A percentile compares a stretch with the other conserved stretches of the same genome.
Conservation (phyloP, 2,329 filamentous ascomycete genomes). For the Colletotrichum sp. region DNA sequence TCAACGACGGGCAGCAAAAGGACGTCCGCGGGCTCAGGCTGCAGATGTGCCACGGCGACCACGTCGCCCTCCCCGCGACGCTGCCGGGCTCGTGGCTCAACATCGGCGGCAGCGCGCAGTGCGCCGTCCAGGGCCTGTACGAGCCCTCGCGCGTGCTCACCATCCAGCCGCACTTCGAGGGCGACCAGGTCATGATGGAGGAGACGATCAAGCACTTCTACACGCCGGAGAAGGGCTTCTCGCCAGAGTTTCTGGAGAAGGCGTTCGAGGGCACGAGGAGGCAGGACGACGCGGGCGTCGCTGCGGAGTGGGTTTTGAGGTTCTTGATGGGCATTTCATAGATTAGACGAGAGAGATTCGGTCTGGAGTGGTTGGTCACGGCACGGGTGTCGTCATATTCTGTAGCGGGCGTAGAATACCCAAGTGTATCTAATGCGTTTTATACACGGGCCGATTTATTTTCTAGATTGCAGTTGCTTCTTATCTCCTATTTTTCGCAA, state of each 20-base stretch:
- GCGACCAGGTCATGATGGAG: slow-evolving; percentile 43
- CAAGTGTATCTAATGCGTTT: not conserved
- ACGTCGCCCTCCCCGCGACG: slow-evolving; percentile 29
- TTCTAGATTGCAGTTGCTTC: not conserved
- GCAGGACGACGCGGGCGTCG: not conserved
- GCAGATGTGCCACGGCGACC: slow-evolving; percentile 55
- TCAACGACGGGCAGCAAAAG: not conserved
- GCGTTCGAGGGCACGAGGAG: not conserved
- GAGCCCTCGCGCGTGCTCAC: slow-evolving; percentile 41
- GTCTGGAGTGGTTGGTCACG: not conserved
- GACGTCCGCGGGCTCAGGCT: slow-evolving; percentile 31
- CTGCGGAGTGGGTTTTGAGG: slow-evolving; percentile 3
- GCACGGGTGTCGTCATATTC: not conserved
- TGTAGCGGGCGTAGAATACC: not conserved
- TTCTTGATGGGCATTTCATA: not conserved
- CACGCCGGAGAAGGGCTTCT: slow-evolving; percentile 4
- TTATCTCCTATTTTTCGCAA: not conserved
- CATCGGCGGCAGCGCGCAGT: slow-evolving; percentile 45
- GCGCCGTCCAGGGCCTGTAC: slow-evolving; percentile 49
- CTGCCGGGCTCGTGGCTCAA: slow-evolving; percentile 43
- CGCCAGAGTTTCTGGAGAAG: not conserved
- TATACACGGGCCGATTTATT: not conserved
- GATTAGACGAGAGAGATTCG: not conserved
- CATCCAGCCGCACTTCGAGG: slow-evolving; percentile 56
- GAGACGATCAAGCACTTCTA: slow-evolving; percentile 25